Conservation (phyloP, 1,284 basidiomycete genomes). For the Apiotrichum brassicae region DNA sequence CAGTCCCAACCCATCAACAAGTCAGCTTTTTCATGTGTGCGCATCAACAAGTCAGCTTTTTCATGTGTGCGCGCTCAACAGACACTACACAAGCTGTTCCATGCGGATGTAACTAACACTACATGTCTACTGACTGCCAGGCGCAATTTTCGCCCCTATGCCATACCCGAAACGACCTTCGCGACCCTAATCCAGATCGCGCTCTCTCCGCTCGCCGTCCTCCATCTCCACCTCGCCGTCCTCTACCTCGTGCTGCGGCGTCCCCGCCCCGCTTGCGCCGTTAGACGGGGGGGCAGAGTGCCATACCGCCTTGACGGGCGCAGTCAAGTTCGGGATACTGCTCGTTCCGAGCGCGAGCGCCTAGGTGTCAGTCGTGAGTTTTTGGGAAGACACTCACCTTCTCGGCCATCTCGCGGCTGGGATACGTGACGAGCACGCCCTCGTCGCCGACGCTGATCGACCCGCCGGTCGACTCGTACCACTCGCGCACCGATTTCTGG, state of each 20-base stretch:
- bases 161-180: not conserved
- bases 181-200: constrained; percentile 1
- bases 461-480: constrained; percentile 64
- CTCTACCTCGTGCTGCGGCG: not conserved
- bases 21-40: too few relatives aligned
- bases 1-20: too few relatives aligned
- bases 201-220: constrained; percentile 7
- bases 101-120: too few relatives aligned
- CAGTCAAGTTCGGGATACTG: constrained; percentile 24
- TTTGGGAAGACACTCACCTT: constrained; percentile 26
- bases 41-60: too few relatives aligned
- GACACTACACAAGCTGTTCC: too few relatives aligned
- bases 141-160: not conserved
- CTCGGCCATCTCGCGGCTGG: constrained; percentile 41
- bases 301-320: constrained; percentile 28
- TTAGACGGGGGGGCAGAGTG: constrained; percentile 12
- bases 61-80: too few relatives aligned
- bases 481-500: constrained; percentile 61
- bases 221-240: constrained; percentile 5
- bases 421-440: constrained; percentile 34
- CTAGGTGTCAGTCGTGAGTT: constrained; percentile 13
- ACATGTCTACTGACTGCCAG: not conserved
- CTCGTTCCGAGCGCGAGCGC: constrained; percentile 35
- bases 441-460: constrained; percentile 14
- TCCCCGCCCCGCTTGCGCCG: not conserved